These are phyloP conservation scores for Jamesozyma jinghongensis DNA, from an alignment of 805 yeast genomes.

Conservation along the genomic window DNA sequence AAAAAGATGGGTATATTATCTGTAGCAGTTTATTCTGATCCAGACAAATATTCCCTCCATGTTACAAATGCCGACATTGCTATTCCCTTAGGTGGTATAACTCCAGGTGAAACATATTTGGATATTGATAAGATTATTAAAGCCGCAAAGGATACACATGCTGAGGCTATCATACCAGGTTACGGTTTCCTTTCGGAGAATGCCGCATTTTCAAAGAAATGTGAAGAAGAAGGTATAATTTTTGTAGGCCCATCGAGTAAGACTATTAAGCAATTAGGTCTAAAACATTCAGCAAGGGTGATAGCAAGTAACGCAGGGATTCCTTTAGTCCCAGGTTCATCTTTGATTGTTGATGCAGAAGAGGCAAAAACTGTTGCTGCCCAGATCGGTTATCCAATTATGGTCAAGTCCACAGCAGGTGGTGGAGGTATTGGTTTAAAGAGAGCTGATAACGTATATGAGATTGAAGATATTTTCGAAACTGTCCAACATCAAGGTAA, in stretches of 20 bases:
- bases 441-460: slow-evolving; percentile 75
- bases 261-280: slow-evolving; percentile 81
- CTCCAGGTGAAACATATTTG: slow-evolving; percentile 88
- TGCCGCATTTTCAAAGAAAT: slow-evolving; percentile 89
- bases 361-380: slow-evolving; percentile 75
- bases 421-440: slow-evolving; percentile 99
- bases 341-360: slow-evolving; percentile 56
- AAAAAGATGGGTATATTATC: slow-evolving; percentile 69
- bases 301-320: slow-evolving; percentile 88
- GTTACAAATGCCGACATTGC: slow-evolving; percentile 76
- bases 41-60: slow-evolving; percentile 83
- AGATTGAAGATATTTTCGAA: slow-evolving; percentile 75
- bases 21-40: slow-evolving; percentile 84
- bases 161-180: slow-evolving; percentile 97
- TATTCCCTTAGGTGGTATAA: slow-evolving; percentile 65
- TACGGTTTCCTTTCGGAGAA: slow-evolving; percentile 95
- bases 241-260: slow-evolving; percentile 97
- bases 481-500: slow-evolving; percentile 92
- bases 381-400: slow-evolving; percentile 73
- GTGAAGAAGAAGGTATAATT: slow-evolving; percentile 71
- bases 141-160: slow-evolving; percentile 75
- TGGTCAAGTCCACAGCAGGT: slow-evolving; percentile 97
- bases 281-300: slow-evolving; percentile 94
- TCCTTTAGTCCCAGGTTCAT: slow-evolving; percentile 97
- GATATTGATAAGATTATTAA: slow-evolving; percentile 73